Evolutionary conservation across 768 basidiomycete species (phyloP), one percentile per base, ranked within the genome.

Genomic region (Brasilioporus rufonigricans): DNA sequence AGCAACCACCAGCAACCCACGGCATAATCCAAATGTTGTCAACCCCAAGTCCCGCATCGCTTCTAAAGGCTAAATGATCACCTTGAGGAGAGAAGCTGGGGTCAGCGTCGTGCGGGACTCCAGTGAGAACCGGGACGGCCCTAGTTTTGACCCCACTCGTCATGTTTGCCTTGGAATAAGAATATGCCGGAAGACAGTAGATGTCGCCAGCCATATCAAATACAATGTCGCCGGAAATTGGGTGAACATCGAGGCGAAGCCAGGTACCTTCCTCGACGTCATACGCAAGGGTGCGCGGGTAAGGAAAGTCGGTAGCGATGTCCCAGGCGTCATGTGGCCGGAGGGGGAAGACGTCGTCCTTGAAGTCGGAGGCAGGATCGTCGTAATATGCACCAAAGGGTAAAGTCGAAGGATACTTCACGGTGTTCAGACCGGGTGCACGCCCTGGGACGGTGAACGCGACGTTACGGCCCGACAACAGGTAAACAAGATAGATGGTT

Each of bases 161-260:
- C 43, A 65, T 55, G 36, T 66, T 71, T 36, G 72, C 71, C 14
- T 61, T 38, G 11, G 65, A 54, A 56, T 77, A 77, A 18, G 73
- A 65, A 48, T 56, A 27, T 0, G 76, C 79, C 23, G 86, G 79
- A 43, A 90, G 74, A 61, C 88, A 89, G 66, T 87, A 89, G 27
- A 89, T 64, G 63, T 90, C 86, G 3, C 88, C 87, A 8, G 84
- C 69, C 80, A 89, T 86, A 65, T 87, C 87, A 52, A 88, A 89
- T 8, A 88, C 77, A 43, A 89, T 78, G 59, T 89, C 87, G 13
- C 87, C 86, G 3, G 80, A 78, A 50, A 73, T 70, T n/a, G 85
- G 85, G 57, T 87, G 82, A 2, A 88, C 86, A 62, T 89, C 87
- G 29, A 89, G 77, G 12, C 86, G 77, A 50, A 89, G 71, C 87